Conservation (phyloP, 2,329 filamentous ascomycete genomes). For the Cladosporium velox region DNA sequence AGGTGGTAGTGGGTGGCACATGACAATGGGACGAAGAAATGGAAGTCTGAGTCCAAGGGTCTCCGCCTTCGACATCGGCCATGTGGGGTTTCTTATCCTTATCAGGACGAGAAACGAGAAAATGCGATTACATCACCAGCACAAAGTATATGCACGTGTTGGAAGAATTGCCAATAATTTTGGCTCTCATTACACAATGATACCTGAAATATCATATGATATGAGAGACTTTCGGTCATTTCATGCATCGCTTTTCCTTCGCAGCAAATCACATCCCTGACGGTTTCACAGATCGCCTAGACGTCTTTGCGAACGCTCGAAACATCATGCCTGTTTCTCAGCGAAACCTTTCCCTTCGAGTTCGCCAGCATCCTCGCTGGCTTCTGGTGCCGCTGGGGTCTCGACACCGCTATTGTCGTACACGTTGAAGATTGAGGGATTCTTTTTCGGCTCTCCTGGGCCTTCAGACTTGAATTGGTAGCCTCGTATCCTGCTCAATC, state of each 20-base stretch:
- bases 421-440: constrained; percentile 69
- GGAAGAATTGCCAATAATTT: neutral
- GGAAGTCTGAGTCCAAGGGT: neutral
- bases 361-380: constrained; percentile 53
- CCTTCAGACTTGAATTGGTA: constrained; percentile 78
- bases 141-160: neutral
- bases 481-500: constrained; percentile 62
- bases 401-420: constrained; percentile 55
- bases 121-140: neutral
- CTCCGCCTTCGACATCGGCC: neutral
- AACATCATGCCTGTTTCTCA: constrained; percentile 27
- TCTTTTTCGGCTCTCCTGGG: constrained; percentile 62
- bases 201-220: neutral
- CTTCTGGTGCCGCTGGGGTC: constrained; percentile 49
- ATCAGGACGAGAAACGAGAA: neutral
- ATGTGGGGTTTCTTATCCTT: constrained; percentile 1
- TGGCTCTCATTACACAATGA: neutral
- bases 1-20: neutral
- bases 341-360: constrained; percentile 49
- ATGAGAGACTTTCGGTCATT: neutral
- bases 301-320: neutral
- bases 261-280: neutral
- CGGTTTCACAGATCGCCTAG: neutral
- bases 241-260: neutral
- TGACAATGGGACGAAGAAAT: constrained; percentile 1